Percentiles rank a stretch among this genome's conserved stretches.
Conservation (phyloP, 345 rosid genomes). For the Eucalyptus urophylla region DNA sequence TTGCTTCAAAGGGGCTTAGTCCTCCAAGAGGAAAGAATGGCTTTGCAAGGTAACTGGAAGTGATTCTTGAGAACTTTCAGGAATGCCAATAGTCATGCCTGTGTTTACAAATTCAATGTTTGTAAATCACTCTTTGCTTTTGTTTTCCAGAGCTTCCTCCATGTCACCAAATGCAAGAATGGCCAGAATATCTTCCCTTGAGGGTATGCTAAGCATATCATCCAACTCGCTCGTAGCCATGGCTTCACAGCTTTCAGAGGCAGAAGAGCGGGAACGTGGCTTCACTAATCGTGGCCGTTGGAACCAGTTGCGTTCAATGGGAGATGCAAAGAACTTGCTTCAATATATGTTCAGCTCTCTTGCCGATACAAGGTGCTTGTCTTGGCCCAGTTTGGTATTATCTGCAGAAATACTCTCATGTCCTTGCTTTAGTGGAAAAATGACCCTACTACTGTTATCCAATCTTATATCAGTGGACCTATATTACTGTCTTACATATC, state of each 20-base stretch:
- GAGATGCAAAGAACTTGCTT: slow-evolving; percentile 92
- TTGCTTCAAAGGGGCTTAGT: slow-evolving; percentile 79
- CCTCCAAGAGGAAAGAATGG: slow-evolving; percentile 94
- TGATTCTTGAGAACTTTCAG: background rate
- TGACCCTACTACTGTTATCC: background rate
- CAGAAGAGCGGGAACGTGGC: slow-evolving; percentile 91
- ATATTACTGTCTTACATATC: background rate
- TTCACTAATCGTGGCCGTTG: slow-evolving; percentile 91
- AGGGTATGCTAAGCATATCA: slow-evolving; percentile 84
- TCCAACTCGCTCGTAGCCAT: slow-evolving; percentile 92
- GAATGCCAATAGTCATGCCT: background rate
- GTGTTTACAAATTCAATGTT: background rate
- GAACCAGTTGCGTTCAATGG: slow-evolving; percentile 98
- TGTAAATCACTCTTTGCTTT: background rate
- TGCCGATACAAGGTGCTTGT: slow-evolving; percentile 66
- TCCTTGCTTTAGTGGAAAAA: background rate
- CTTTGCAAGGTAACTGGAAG: slow-evolving; percentile 55
- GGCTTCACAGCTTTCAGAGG: slow-evolving; percentile 99
- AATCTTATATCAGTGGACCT: background rate
- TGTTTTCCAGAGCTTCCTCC: slow-evolving; percentile 70
- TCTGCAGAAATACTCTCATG: background rate
- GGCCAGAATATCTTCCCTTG: slow-evolving; percentile 88
- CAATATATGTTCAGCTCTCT: slow-evolving; percentile 89
- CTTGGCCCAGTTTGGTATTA: background rate
- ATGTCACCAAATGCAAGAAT: slow-evolving; percentile 89